Percentiles rank a stretch among this genome's conserved stretches.
These are phyloP conservation scores for Spathaspora gorwiae DNA, from an alignment of 805 yeast species.

Conservation along the genomic window DNA sequence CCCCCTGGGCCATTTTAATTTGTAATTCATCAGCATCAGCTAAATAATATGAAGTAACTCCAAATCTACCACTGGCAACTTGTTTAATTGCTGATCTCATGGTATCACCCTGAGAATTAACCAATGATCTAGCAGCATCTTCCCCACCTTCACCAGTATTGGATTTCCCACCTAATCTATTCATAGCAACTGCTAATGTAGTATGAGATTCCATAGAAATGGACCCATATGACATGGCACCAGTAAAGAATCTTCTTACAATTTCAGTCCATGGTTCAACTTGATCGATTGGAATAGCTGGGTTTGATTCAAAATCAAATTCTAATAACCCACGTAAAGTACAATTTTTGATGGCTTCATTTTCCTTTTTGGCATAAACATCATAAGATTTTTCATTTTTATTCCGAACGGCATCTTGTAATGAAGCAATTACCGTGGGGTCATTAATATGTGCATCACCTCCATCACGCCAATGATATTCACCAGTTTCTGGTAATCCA, in stretches of 20 bases:
- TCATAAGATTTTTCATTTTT: slow-evolving; percentile 92
- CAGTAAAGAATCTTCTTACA: slow-evolving; percentile 95
- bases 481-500: slow-evolving; percentile 90
- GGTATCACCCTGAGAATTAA: slow-evolving; percentile 84
- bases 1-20: slow-evolving; percentile 99
- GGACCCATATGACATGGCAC: slow-evolving; percentile 99
- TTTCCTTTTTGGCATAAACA: slow-evolving; percentile 82
- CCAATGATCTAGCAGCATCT: slow-evolving; percentile 83
- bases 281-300: slow-evolving; percentile 88
- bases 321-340: slow-evolving; percentile 92
- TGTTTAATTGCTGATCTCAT: slow-evolving; percentile 99
- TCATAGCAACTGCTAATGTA: slow-evolving; percentile 97
- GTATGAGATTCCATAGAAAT: slow-evolving; percentile 98
- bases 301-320: slow-evolving; percentile 70
- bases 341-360: slow-evolving; percentile 87
- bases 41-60: slow-evolving; percentile 91
- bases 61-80: slow-evolving; percentile 96
- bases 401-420: slow-evolving; percentile 98
- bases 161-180: slow-evolving; percentile 94
- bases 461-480: slow-evolving; percentile 98
- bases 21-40: slow-evolving; percentile 97
- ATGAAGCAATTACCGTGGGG: slow-evolving; percentile 89
- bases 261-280: slow-evolving; percentile 99
- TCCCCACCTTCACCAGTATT: slow-evolving; percentile 99
- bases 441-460: slow-evolving; percentile 94